phyloP scores from a whole-genome alignment of 208 protist species.

The Acanthamoeba triangularis region DNA sequence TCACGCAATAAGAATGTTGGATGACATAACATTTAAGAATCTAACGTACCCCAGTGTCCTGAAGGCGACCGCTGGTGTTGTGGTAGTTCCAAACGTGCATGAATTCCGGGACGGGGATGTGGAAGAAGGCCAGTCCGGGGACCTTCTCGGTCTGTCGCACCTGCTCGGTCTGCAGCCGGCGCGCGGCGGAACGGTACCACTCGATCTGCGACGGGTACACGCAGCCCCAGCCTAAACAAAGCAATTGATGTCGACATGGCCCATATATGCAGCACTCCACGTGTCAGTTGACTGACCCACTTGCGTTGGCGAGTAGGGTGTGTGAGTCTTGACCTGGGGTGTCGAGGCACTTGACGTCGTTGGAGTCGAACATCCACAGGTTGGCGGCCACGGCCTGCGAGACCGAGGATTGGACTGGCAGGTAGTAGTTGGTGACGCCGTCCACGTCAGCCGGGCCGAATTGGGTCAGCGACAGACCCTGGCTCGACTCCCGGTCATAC shows the following conservation, averaged over 20 bases:
- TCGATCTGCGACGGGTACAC: neutral
- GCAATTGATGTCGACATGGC: no score
- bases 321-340: neutral
- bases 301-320: no score
- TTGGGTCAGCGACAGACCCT: slow-evolving; percentile 13
- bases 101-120: neutral
- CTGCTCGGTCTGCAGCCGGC: neutral
- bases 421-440: neutral
- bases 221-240: neutral
- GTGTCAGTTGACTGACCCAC: no score
- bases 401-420: neutral
- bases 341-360: neutral
- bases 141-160: neutral
- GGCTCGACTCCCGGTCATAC: neutral
- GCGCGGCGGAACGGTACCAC: neutral
- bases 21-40: no score
- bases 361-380: slow-evolving; percentile 23
- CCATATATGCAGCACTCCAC: no score
- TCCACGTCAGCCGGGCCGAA: neutral
- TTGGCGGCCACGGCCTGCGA: neutral
- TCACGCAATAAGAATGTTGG: neutral
- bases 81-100: neutral
- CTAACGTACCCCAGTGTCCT: neutral
- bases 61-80: neutral
- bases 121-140: neutral